phyloP scores from a whole-genome alignment of 2,329 filamentous ascomycete species.

The Septoria linicola region DNA sequence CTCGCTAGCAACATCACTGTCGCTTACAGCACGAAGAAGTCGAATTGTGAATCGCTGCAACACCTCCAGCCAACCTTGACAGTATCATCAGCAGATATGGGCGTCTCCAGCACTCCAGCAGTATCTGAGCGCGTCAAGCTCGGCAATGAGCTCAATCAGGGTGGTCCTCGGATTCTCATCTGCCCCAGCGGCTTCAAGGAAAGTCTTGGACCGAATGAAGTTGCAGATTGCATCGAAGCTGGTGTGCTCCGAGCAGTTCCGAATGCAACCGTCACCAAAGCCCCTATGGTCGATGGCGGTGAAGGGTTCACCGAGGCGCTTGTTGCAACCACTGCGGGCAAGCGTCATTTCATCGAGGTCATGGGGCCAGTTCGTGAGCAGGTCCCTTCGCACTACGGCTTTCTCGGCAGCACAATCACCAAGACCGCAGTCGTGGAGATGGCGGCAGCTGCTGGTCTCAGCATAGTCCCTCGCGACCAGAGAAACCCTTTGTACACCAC shows the following conservation, averaged over 20 bases:
- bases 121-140: constrained; percentile 16
- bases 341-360: constrained; percentile 41
- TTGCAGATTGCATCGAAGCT: constrained; percentile 52
- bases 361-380: constrained; percentile 47
- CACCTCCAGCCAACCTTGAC: not conserved
- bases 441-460: constrained; percentile 54
- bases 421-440: constrained; percentile 54
- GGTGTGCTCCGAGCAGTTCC: constrained; percentile 49
- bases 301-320: constrained; percentile 54
- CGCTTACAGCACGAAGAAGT: constrained; percentile 11
- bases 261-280: constrained; percentile 47
- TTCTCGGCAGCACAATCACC: constrained; percentile 38
- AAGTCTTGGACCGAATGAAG: constrained; percentile 50
- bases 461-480: constrained; percentile 47
- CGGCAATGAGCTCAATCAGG: constrained; percentile 21
- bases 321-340: constrained; percentile 46
- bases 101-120: constrained; percentile 13
- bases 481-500: constrained; percentile 53
- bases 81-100: constrained; percentile 11
- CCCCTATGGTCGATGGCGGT: constrained; percentile 55
- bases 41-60: not conserved
- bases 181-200: constrained; percentile 58
- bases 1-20: constrained; percentile 11
- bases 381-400: constrained; percentile 50
- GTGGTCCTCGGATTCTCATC: constrained; percentile 46